Evolutionary conservation across 1,284 basidiomycete species (phyloP).

Genomic region (Cutaneotrichosporon daszewskae): DNA sequence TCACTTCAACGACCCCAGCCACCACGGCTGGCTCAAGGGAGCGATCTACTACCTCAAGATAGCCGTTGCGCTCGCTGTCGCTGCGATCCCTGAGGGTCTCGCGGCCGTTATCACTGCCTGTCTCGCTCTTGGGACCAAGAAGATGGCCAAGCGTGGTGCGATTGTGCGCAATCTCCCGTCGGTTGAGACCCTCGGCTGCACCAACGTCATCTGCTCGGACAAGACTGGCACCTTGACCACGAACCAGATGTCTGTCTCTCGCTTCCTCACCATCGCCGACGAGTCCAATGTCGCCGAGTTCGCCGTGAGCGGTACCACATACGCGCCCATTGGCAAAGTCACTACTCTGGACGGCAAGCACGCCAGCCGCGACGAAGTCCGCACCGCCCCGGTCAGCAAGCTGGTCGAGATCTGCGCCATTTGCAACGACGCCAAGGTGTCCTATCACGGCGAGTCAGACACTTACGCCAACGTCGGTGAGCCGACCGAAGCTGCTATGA

Average conservation of each 20-base stretch:
- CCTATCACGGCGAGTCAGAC: conserved; percentile 66
- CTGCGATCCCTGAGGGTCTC: conserved; percentile 91
- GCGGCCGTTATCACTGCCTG: conserved; percentile 96
- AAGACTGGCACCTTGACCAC: conserved; percentile 95
- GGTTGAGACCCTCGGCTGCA: conserved; percentile 92
- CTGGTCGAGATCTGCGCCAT: conserved; percentile 83
- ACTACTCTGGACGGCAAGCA: conserved; percentile 60
- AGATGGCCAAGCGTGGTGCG: conserved; percentile 96
- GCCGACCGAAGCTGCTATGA: conserved; percentile 92
- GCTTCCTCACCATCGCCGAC: conserved; percentile 62
- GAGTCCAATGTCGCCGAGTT: conserved; percentile 60
- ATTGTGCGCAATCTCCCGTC: conserved; percentile 93
- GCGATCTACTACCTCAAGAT: conserved; percentile 98
- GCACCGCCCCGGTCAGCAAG: conserved; percentile 67
- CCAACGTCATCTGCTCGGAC: conserved; percentile 94
- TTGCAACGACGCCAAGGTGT: conserved; percentile 86
- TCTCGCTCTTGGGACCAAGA: conserved; percentile 88
- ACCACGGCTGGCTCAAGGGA: conserved; percentile 81
- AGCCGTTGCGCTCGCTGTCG: conserved; percentile 90
- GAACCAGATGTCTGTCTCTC: conserved; percentile 91
- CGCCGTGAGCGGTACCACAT: conserved; percentile 80
- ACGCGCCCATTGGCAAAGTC: conserved; percentile 72
- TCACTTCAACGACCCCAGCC: conserved; percentile 87
- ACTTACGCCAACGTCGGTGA: conserved; percentile 83
- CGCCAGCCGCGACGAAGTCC: conserved; percentile 54